phyloP scores from a whole-genome alignment of 371 early-diverging fungal genomes.

The Umbelopsis sp. region DNA sequence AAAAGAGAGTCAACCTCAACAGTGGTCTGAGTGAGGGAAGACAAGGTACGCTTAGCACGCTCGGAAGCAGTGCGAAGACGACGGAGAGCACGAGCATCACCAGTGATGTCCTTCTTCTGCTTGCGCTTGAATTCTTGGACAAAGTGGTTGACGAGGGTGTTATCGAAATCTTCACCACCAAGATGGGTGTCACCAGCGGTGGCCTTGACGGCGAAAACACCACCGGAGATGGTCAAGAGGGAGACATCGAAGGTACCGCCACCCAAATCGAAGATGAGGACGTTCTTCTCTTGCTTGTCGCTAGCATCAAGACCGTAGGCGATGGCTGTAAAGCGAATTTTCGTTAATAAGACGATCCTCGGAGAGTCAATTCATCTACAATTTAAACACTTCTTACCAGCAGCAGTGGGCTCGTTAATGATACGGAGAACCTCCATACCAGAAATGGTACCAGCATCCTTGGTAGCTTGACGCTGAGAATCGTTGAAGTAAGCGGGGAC shows the following conservation, averaged over 20 bases:
- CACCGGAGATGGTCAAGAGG: slow-evolving; percentile 84
- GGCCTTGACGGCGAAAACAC: slow-evolving; percentile 85
- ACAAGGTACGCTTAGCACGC: slow-evolving; percentile 90
- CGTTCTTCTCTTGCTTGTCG: slow-evolving; percentile 64
- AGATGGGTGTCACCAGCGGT: slow-evolving; percentile 93
- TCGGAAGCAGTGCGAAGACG: slow-evolving; percentile 89
- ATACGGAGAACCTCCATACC: slow-evolving; percentile 81
- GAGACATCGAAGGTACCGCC: slow-evolving; percentile 98
- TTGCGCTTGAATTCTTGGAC: slow-evolving; percentile 76
- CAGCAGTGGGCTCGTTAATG: slow-evolving; percentile 95
- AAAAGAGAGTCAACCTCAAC: slow-evolving; percentile 89
- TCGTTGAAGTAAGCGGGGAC: slow-evolving; percentile 88
- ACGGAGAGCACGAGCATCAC: slow-evolving; percentile 79
- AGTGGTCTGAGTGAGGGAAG: slow-evolving; percentile 80
- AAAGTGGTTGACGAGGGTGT: slow-evolving; percentile 83
- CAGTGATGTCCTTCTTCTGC: slow-evolving; percentile 71
- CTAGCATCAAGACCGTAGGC: slow-evolving; percentile 87
- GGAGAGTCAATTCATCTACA: too few species aligned
- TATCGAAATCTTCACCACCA: slow-evolving; percentile 97
- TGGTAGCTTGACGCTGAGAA: slow-evolving; percentile 83
- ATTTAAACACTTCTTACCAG: slow-evolving; percentile 45
- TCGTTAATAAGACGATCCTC: neutral
- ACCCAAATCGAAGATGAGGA: slow-evolving; percentile 93
- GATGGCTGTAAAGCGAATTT: slow-evolving; percentile 60
- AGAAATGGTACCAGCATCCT: slow-evolving; percentile 81